Evolutionary conservation across 2,329 filamentous ascomycete species (phyloP), one percentile per base, ranked within the genome.

Genomic region (Albifimbria verrucaria): DNA sequence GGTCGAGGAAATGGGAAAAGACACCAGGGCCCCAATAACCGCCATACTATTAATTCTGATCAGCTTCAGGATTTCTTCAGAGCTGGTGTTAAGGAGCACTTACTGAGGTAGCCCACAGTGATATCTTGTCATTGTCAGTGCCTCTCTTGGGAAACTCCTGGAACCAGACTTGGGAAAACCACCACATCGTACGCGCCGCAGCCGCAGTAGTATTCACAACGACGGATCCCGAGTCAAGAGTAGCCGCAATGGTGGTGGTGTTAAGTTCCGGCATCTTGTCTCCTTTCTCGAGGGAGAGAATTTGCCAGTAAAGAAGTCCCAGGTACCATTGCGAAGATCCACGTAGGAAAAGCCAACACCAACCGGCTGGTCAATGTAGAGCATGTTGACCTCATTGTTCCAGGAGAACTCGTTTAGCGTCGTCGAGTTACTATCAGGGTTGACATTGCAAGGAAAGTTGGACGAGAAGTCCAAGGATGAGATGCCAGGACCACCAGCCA

Each of bases 291-390:
- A 48, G 0, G 59, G 57, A 0, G 54, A 59, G n/a, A 64, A 62
- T 0, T 20, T 62, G 23, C 69, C 67, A 1, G 68, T 72, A 20
- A 77, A 55, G 11, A 80, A 65, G 52, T 83, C 73, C 22, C 85
- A 64, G 1, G 83, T 83, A 2, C 80, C 78, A 61, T 89, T 88
- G 6, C 77, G 80, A 9, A 76, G 68, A 18, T 75, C 75, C 60
- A 88, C 87, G 61, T 80, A 83, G 1, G 83, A 87, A 57, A 86
- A 83, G 7, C 82, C 81, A 17, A 88, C 80, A 64, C 88, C 84
- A 51, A 84, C 82, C 3, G 84, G 85, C 76, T 77, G 76, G 56
- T 79, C 76, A 43, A 83, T 75, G 64, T 78, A 83, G 11, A 83
- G 65, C 67, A 75, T 72, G 49, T 75, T 75, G 39, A 70, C 70